Base-by-base conservation (phyloP, 257 asterid genomes). In the Rhazya stricta region DNA sequence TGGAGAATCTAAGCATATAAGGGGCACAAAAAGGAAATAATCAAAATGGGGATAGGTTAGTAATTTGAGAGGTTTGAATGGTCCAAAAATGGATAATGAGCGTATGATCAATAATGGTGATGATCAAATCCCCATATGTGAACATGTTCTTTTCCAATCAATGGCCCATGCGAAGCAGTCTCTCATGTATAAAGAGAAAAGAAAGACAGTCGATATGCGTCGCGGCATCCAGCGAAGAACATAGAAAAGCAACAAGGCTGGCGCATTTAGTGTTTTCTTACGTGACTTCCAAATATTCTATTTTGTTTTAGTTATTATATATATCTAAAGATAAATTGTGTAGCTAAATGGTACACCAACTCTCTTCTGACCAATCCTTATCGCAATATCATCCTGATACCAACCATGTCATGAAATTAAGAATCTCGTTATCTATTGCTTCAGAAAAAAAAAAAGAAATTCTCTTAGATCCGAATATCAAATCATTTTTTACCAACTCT, bases 81-180 rank as follows among this genome's bases (percentile, higher is more conserved):
- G 58, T 51, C 58, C 16, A 51, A 51, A n/a, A 51, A 51, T 51
- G n/a, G 0, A 51, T 16, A n/a, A 12, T 1, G 6, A n/a, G 25
- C 7, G 2, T 16, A 51, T 51, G 57, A 51, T 19, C 58, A 51
- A 51, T 51, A 51, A 51, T 19, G 58, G 6, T 51, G 16, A 18
- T 19, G 71, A 66, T 66, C 66, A 51, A 81, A 83, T 72, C 72
- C 61, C 39, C 56, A 78, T 83, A 84, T 73, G 87, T 81, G 84
- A 51, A 77, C 84, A 51, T 36, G 53, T 46, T n/a, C n/a, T n/a
- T n/a, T n/a, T n/a, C n/a, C n/a, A n/a, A n/a, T n/a, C n/a, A n/a
- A n/a, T n/a, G n/a, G n/a, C n/a, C n/a, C n/a, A n/a, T n/a, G n/a
- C n/a, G n/a, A n/a, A n/a, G n/a, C n/a, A n/a, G n/a, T n/a, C n/a